Evolutionary conservation across 2,329 filamentous ascomycete species (phyloP), one percentile per base, ranked within the genome.

Genomic region (Diaporthe eres): DNA sequence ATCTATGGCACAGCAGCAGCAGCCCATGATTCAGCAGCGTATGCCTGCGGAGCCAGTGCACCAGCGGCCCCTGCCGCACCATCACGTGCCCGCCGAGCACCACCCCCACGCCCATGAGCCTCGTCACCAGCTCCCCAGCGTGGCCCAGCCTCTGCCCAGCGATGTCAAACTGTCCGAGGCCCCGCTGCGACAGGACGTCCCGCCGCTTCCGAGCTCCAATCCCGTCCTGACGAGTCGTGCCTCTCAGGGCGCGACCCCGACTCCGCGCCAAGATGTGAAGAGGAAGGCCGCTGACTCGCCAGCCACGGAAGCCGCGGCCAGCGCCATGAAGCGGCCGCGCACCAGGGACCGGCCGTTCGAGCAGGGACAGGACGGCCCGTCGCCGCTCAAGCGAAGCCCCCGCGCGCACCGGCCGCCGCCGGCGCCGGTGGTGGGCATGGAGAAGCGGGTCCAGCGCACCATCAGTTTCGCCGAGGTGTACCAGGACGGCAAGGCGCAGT

Each of bases 391-490:
- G n/a, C 71, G 44, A 12, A 72, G 53, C 31, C 68, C 58, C 42
- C 58, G 39, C 4, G 34, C 53, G 17, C 60, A 57, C 22, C 49
- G 44, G 13, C 47, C 67, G 22, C 44, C 65, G 44, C 60, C n/a
- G 31, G 31, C 60, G 15, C 25, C 53, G 13, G 15, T 17, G 28
- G 61, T 63, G 5, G 39, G 61, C 37, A 55, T 55, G 42, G 37
- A 42, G 25, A 44, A 58, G 39, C 55, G 55, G 22, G 39, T 72
- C 4, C 70, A 74, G 67, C 74, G 72, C 10, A 83, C 81, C 0
- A 79, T 86, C 31, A 77, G 80, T 0, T 86, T 85, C 49, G 77
- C 81, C 10, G 82, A 86, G 19, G 82, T 86, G 2, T 85, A 78
- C 74, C 79, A 82, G 67, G 71, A 81, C 49, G 83, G 83, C 25